Percentiles rank a stretch among this genome's conserved stretches.
Evolutionary conservation across 2,329 filamentous ascomycete species (phyloP).

Genomic region (Fusarium illudens): DNA sequence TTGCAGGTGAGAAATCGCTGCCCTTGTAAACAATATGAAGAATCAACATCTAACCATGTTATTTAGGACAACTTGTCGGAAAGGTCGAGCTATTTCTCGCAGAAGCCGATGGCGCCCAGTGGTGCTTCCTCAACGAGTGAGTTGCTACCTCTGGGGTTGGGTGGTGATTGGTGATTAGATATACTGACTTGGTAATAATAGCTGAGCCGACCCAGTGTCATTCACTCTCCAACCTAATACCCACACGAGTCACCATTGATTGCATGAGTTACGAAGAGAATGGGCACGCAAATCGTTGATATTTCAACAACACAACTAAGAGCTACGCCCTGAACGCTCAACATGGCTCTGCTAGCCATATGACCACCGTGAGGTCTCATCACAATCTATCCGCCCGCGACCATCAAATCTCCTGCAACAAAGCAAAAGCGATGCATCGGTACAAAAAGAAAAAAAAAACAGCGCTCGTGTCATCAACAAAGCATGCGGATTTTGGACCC

Average conservation of each 20-base stretch:
- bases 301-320: neutral
- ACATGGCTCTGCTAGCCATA: neutral
- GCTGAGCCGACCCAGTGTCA: neutral
- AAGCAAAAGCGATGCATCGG: neutral
- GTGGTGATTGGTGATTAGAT: neutral
- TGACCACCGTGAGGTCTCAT: conserved; percentile 4
- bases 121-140: conserved; percentile 39
- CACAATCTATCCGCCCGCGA: conserved; percentile 10
- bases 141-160: neutral
- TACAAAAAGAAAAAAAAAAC: neutral
- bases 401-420: neutral
- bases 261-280: neutral
- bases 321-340: conserved; percentile 1
- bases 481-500: neutral
- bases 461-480: neutral
- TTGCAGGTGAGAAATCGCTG: conserved; percentile 42
- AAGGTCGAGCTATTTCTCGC: conserved; percentile 42
- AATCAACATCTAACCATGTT: conserved; percentile 17
- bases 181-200: neutral
- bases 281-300: neutral
- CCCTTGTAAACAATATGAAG: neutral
- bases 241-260: neutral
- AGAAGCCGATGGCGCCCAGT: conserved; percentile 35
- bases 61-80: conserved; percentile 41
- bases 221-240: neutral